Evolutionary conservation across 2,329 filamentous ascomycete species (phyloP).

Genomic region (Pseudocercospora eumusae): DNA sequence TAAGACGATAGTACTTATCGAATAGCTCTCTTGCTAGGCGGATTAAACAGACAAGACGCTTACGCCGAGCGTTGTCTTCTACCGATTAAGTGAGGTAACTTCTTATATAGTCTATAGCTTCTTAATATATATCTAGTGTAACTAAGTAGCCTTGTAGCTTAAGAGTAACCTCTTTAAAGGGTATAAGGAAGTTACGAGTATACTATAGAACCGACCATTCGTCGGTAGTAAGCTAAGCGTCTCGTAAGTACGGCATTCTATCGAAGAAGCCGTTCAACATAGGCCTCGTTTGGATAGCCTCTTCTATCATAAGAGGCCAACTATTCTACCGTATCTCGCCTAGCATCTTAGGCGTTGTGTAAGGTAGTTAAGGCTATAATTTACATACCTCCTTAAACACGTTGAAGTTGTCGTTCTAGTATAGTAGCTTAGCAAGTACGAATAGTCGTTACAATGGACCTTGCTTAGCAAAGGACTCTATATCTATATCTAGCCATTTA

Average conservation of each 20-base stretch:
- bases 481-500: background rate
- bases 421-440: background rate
- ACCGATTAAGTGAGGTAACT: background rate
- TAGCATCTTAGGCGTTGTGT: background rate
- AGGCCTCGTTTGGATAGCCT: background rate
- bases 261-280: background rate
- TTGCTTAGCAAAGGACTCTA: background rate
- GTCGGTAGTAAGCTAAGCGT: background rate
- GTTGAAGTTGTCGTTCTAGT: background rate
- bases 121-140: background rate
- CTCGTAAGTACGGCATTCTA: background rate
- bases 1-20: background rate
- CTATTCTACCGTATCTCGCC: background rate
- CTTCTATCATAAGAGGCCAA: background rate
- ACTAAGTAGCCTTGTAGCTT: background rate
- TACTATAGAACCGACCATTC: background rate
- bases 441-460: background rate
- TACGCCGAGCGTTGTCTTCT: background rate
- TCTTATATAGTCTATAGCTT: background rate
- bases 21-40: background rate
- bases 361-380: background rate
- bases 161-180: background rate
- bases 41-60: background rate
- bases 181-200: background rate
- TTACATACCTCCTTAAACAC: background rate